phyloP scores from a whole-genome alignment of 2,329 filamentous ascomycete species.

The Beauveria brongniartii region DNA sequence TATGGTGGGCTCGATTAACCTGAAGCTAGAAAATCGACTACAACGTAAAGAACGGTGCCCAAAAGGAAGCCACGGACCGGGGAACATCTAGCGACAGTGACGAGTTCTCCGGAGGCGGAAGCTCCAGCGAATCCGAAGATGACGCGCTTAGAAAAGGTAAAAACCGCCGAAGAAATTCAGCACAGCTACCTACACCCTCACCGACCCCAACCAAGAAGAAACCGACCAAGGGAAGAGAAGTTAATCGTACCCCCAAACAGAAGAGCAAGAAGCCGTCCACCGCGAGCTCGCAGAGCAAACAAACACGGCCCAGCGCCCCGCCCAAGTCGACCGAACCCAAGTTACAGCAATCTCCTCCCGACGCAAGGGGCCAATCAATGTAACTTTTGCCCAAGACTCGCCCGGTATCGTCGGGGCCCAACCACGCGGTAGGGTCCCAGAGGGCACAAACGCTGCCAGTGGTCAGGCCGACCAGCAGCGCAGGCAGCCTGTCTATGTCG shows the following conservation, averaged over 20 bases:
- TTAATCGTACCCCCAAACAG: slow-evolving; percentile 27
- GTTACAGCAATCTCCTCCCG: slow-evolving; percentile 24
- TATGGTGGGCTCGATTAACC: background rate
- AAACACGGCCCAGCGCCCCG: slow-evolving; percentile 13
- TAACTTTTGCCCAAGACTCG: background rate
- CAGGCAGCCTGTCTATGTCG: background rate
- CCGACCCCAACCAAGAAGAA: slow-evolving; percentile 19
- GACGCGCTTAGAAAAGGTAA: slow-evolving; percentile 26
- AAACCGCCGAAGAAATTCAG: slow-evolving; percentile 20
- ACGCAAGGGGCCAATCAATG: background rate
- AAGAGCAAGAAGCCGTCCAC: slow-evolving; percentile 18
- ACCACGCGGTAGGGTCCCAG: background rate
- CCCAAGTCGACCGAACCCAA: slow-evolving; percentile 11
- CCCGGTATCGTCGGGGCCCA: background rate
- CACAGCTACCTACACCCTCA: slow-evolving; percentile 18
- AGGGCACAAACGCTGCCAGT: background rate
- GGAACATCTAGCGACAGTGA: background rate
- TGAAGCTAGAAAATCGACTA: slow-evolving; percentile 27
- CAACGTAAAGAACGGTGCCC: slow-evolving; percentile 10
- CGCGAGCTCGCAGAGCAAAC: slow-evolving; percentile 13
- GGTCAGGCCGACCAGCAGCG: background rate
- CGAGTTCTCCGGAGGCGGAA: background rate
- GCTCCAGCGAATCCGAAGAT: slow-evolving; percentile 15
- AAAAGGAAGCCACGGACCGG: background rate
- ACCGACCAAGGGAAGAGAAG: slow-evolving; percentile 17